These are phyloP conservation scores for Murraya paniculata DNA, from an alignment of 345 rosid species.

Conservation along the genomic window DNA sequence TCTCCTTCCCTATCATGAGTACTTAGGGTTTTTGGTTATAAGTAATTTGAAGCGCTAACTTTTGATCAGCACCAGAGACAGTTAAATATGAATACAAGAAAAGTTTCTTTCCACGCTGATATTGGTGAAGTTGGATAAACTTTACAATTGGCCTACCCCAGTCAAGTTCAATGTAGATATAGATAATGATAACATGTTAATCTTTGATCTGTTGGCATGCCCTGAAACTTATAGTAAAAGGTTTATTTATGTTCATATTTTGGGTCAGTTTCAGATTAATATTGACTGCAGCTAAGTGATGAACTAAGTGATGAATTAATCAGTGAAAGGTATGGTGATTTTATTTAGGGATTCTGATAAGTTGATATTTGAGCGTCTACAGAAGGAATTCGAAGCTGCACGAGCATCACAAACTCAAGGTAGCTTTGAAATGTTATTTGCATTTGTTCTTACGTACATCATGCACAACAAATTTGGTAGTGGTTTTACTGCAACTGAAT, in stretches of 20 bases:
- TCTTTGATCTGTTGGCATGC: not conserved
- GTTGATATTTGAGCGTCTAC: conserved; percentile 75
- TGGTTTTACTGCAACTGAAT: not conserved
- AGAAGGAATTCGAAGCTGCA: conserved; percentile 85
- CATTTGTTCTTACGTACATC: not conserved
- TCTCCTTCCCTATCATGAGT: not conserved
- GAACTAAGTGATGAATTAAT: not conserved
- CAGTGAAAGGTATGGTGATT: conserved; percentile 8
- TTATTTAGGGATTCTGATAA: conserved; percentile 86
- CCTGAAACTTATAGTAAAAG: not conserved
- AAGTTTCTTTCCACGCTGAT: not conserved
- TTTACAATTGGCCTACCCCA: not conserved
- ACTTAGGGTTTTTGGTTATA: not conserved
- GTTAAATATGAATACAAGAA: not conserved
- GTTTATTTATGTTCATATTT: not conserved
- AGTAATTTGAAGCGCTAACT: not conserved
- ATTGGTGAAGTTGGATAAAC: not conserved
- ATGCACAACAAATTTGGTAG: not conserved
- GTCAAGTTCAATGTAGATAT: not conserved
- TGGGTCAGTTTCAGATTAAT: not conserved
- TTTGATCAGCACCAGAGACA: not conserved
- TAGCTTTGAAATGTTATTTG: conserved; percentile 19
- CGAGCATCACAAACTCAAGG: conserved; percentile 80
- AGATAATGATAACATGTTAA: not conserved
- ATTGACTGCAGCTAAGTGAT: conserved; percentile 3